Base-by-base conservation (phyloP, 495 filamentous ascomycete genomes). In the Xylaria longipes region DNA sequence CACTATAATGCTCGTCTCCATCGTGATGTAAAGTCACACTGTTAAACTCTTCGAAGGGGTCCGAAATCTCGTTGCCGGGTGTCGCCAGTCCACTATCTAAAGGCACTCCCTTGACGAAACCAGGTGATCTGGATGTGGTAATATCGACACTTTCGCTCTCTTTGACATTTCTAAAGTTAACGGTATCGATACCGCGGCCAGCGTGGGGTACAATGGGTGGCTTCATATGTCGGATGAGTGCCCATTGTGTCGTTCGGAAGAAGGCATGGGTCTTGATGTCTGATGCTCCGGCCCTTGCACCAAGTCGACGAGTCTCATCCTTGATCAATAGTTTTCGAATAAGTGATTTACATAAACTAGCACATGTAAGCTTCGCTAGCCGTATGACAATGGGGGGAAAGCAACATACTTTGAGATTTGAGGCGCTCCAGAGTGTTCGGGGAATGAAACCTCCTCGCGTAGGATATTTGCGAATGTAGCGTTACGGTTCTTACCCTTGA, bases 41-140 rank as follows among this genome's bases (percentile, higher is more conserved):
- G 82, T 99, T 99, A 80, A 99, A 99, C 79, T 98, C 97, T 80
- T 97, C 94, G 78, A 99, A 99, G 15, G 96, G 96, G 87, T 99
- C 96, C n/a, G 89, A 87, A 68, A 90, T 81, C 78, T 97, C 95
- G 45, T 86, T 92, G 45, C 91, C 94, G 12, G 96, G 94, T 37
- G 95, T 98, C 4, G 91, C 91, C 39, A 96, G 82, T 11, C 93
- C 94, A 29, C 91, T 93, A 75, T 97, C 93, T 73, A 97, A 83
- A 12, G 93, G 93, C 37, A 97, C 93, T 5, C 94, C 94, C 75
- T 91, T 91, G 76, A 88, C 80, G 35, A 81, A 56, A 9, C 76
- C 74, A 71, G 82, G 77, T 22, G 81, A 77, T 73, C 84, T 87
- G 15, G 89, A 84, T 17, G 89, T 91, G 45, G 92, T 91, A 71